Evolutionary conservation across 768 basidiomycete species (phyloP), one percentile per base, ranked within the genome.

Genomic region (Amanita thiersii): DNA sequence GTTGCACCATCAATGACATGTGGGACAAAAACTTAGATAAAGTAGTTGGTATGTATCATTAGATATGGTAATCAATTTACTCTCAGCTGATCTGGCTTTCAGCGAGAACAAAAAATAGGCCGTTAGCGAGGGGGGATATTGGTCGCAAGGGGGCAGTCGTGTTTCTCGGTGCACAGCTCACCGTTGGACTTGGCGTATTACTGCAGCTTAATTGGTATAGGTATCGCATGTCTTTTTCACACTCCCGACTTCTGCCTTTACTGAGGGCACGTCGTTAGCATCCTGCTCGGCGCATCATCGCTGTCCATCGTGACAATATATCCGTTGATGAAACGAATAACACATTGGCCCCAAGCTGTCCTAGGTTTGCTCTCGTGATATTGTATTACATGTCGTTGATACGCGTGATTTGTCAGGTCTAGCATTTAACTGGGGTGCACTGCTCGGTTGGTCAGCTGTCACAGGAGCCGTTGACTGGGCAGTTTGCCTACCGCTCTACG

Each of bases 1-100:
- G 96, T 2, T 99, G 96, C 61, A 97, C 90, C 2, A 94, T 99
- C 52, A 99, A 99, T 58, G 96, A 99, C 56, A 81, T 99, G 80
- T 98, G 96, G 94, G 96, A 99, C 62, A 73, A 72, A 48, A 79
- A 88, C 47, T 75, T 96, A 33, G 96, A 99, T 69, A 81, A 79
- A 56, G 80, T 82, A 28, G 96, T 98, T 37, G 91, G 93, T 92
- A 54, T 53, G 5, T 15, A n/a, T 17, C 19, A 36, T 17, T 46
- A n/a, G 25, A 28, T 19, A 26, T 25, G 39, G 25, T 32, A 21
- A 40, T 12, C 7, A 11, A 10, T 18, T 17, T 26, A 6, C 5
- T 8, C 12, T 18, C 12, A 18, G 12, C 15, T 37, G 23, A n/a
- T 1, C 8, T 12, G 20, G 17, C 34, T 45, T 23, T 14, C 40